Evolutionary conservation across 495 filamentous ascomycete species (phyloP).

Genomic region (Podospora fimiseda): DNA sequence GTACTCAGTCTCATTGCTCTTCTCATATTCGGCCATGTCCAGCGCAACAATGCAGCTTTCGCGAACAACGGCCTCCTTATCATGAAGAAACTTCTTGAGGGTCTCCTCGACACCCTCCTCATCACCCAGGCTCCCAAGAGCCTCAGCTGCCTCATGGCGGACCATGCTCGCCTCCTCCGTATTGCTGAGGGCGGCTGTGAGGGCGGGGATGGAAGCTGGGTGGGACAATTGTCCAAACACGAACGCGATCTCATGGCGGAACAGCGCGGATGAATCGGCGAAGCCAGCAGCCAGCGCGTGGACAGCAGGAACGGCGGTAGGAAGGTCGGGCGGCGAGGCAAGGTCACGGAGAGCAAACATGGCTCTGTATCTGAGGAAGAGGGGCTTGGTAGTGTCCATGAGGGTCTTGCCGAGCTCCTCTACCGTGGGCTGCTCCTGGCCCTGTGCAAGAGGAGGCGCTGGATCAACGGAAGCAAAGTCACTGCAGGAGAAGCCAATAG

Average conservation of each 20-base stretch:
- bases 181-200: conserved; percentile 72
- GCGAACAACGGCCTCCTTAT: conserved; percentile 85
- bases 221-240: conserved; percentile 95
- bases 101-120: conserved; percentile 87
- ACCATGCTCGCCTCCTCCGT: conserved; percentile 87
- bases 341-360: conserved; percentile 97
- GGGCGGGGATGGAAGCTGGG: conserved; percentile 88
- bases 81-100: conserved; percentile 76
- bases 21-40: conserved; percentile 98
- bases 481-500: conserved; percentile 37
- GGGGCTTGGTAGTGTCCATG: conserved; percentile 66
- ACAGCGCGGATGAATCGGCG: conserved; percentile 80
- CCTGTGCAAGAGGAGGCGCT: conserved; percentile 75
- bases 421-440: conserved; percentile 53
- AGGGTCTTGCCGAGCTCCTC: conserved; percentile 67
- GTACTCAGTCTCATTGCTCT: conserved; percentile 82
- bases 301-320: conserved; percentile 78
- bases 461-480: conserved; percentile 95
- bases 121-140: conserved; percentile 90
- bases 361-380: conserved; percentile 91
- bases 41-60: conserved; percentile 93
- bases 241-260: conserved; percentile 96
- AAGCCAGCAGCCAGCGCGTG: conserved; percentile 82
- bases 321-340: conserved; percentile 81
- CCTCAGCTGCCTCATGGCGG: conserved; percentile 94